A percentile compares a stretch with the other conserved stretches of the same genome.
These are phyloP conservation scores for Udeniomyces megalosporus DNA, from an alignment of 768 basidiomycete species.

Conservation along the genomic window DNA sequence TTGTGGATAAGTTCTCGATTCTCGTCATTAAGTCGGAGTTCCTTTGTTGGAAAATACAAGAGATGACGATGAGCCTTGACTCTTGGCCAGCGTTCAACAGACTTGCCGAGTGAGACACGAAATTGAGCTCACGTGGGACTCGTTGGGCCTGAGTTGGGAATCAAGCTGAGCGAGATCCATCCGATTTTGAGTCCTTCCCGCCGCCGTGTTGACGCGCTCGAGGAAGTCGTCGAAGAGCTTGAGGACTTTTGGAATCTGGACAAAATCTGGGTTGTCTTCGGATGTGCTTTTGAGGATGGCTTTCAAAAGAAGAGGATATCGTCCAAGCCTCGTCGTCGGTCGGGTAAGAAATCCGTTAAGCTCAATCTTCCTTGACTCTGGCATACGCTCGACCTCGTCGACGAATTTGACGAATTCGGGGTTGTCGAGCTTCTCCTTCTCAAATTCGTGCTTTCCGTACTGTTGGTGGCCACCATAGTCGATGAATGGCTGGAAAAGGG, in stretches of 20 bases:
- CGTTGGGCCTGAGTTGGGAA: constrained; percentile 69
- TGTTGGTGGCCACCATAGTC: constrained; percentile 90
- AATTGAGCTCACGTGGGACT: constrained; percentile 68
- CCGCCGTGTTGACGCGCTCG: constrained; percentile 74
- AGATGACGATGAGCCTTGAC: too few species aligned
- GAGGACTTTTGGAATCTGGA: constrained; percentile 57
- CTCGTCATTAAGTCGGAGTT: constrained; percentile 71
- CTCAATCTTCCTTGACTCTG: constrained; percentile 90
- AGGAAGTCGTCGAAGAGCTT: constrained; percentile 65
- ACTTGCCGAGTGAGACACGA: too few species aligned
- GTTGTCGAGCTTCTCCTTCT: constrained; percentile 92
- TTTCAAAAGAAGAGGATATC: constrained; percentile 83
- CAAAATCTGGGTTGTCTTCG: constrained; percentile 76
- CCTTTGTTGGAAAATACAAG: constrained; percentile 42
- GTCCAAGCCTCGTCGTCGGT: constrained; percentile 90
- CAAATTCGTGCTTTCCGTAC: constrained; percentile 97
- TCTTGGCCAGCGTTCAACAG: too few species aligned
- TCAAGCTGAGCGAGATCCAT: constrained; percentile 91
- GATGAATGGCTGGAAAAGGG: constrained; percentile 81
- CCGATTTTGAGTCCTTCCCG: constrained; percentile 86
- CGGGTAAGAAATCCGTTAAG: constrained; percentile 96
- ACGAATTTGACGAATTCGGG: constrained; percentile 86
- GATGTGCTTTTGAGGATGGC: constrained; percentile 84
- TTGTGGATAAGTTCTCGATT: constrained; percentile 82
- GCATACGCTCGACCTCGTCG: constrained; percentile 78